Base-by-base conservation (phyloP, 495 filamentous ascomycete species). In the Podospora comata region DNA sequence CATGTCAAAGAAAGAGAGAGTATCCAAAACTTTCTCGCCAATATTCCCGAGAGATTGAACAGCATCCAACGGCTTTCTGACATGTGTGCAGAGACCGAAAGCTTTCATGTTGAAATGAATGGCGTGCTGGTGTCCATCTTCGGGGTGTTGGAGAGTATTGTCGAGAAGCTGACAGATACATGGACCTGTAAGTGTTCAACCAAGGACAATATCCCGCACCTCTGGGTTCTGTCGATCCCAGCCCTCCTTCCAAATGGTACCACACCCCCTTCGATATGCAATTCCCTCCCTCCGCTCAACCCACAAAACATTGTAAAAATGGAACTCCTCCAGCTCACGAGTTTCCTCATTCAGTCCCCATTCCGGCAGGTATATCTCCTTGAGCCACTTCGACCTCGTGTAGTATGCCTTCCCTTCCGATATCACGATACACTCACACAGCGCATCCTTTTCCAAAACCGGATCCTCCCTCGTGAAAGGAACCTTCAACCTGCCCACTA, bases 61-160 rank as follows among this genome's bases (percentile, higher is more conserved):
- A 54, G 16, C 7, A 59, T 70, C 9, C 68, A 70, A 9, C 65
- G 56, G 3, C 28, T 70, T 23, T 62, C 63, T 4, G 63, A 68
- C 5, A 58, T 68, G 15, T 65, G 67, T 44, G 27, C 23, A 7
- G 39, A 23, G 16, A 68, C 65, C 3, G 48, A 32, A 3, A 1
- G 32, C 56, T 54, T 73, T 18, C 68, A 68, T 23, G 15, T 26
- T 0, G 54, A 62, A 7, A 63, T 64, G 6, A 62, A 73, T n/a
- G n/a, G 44, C 2, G 66, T 73, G 11, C 30, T 73, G 18, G 59
- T 70, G 3, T 58, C 68, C 28, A 67, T 73, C 4, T 73, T 73
- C 16, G 18, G 15, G 11, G 68, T 73, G 5, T 60, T 73, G 7
- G 65, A 70, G 59, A 30, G 65, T 15, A 73, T 73, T 39, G 55